phyloP scores from a whole-genome alignment of 2,329 filamentous ascomycete genomes.

The Dryadomyces sulphureus region DNA sequence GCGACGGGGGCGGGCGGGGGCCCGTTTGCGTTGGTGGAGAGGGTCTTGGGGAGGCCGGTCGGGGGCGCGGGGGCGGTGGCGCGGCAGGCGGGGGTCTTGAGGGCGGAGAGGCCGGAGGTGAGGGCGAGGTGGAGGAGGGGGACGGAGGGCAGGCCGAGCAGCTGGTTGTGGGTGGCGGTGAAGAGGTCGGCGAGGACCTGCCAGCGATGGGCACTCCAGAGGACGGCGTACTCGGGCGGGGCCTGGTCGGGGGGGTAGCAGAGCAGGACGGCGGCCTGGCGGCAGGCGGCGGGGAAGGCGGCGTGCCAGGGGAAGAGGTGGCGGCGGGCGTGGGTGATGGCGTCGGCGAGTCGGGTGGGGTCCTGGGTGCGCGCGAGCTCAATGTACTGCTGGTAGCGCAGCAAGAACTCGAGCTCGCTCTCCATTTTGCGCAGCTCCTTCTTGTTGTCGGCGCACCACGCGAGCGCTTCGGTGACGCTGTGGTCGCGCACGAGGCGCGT shows the following conservation, averaged over 20 bases:
- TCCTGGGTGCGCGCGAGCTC: slow-evolving; percentile 64
- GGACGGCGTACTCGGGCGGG: slow-evolving; percentile 28
- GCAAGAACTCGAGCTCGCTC: slow-evolving; percentile 81
- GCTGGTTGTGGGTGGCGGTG: slow-evolving; percentile 68
- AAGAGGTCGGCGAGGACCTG: slow-evolving; percentile 63
- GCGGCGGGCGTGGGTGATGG: slow-evolving; percentile 69
- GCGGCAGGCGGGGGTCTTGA: slow-evolving; percentile 93
- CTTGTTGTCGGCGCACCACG: slow-evolving; percentile 90
- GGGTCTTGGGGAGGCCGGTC: not conserved
- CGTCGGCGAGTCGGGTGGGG: slow-evolving; percentile 53
- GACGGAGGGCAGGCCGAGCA: slow-evolving; percentile 67
- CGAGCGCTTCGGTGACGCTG: slow-evolving; percentile 63
- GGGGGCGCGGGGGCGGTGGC: slow-evolving; percentile 30
- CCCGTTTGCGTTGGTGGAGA: not conserved
- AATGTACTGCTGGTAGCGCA: slow-evolving; percentile 88
- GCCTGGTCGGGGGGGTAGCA: slow-evolving; percentile 46
- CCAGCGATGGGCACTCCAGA: slow-evolving; percentile 68
- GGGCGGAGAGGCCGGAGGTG: slow-evolving; percentile 76
- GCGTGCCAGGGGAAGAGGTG: slow-evolving; percentile 59
- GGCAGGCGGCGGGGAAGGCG: slow-evolving; percentile 52
- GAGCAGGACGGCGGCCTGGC: slow-evolving; percentile 63
- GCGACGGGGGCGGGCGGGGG: not conserved
- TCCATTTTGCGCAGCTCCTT: slow-evolving; percentile 81
- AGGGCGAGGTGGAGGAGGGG: slow-evolving; percentile 85
- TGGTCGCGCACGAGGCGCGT: slow-evolving; percentile 49